These are phyloP conservation scores for Sordaria brevicollis DNA, from an alignment of 495 filamentous ascomycete species.

Conservation along the genomic window DNA sequence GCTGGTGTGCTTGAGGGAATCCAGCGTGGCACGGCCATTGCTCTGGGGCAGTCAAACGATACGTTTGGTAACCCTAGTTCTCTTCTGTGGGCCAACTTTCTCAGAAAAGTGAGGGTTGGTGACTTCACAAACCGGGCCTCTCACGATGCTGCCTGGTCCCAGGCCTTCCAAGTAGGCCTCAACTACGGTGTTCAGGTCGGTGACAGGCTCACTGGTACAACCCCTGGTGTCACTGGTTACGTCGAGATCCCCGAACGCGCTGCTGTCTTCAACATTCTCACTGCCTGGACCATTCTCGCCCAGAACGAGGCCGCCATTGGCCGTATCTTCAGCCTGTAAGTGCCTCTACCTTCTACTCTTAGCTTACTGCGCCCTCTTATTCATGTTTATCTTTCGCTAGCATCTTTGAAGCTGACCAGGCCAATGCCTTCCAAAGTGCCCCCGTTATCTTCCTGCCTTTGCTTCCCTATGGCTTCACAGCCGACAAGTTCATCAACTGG, in stretches of 20 bases:
- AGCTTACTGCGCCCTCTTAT: background rate
- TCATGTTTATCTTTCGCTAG: background rate
- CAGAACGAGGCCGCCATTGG: background rate
- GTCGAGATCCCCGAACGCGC: background rate
- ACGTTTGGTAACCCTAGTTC: conserved; percentile 1
- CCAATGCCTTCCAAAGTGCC: background rate
- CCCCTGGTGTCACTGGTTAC: background rate
- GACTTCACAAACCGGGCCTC: background rate
- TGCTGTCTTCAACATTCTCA: background rate
- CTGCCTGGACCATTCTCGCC: background rate
- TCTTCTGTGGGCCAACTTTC: background rate
- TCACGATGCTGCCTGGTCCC: background rate
- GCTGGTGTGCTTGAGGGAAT: background rate
- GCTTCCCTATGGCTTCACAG: background rate
- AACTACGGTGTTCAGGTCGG: background rate
- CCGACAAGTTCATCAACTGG: background rate
- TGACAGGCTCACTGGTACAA: background rate
- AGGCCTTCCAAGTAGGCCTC: background rate
- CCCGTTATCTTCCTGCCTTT: background rate
- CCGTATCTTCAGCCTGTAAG: background rate
- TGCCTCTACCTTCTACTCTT: background rate
- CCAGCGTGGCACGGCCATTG: conserved; percentile 1
- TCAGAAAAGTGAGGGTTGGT: background rate
- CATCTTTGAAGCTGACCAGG: background rate
- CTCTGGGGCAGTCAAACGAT: background rate